These are phyloP conservation scores for Hericium erinaceus DNA, from an alignment of 768 basidiomycete species.

Conservation along the genomic window DNA sequence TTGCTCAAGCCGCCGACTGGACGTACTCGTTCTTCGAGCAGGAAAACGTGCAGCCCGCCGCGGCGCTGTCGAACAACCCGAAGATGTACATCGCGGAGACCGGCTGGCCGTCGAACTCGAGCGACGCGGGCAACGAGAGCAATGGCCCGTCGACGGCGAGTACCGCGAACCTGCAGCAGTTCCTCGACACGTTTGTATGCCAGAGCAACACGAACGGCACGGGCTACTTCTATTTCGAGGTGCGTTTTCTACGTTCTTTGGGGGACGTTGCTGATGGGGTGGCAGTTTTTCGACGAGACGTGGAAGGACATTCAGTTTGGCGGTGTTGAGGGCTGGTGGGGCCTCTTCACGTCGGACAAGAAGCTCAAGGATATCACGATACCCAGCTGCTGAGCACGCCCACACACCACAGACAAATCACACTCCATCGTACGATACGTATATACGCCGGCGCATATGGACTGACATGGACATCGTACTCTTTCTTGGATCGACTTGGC, in stretches of 20 bases:
- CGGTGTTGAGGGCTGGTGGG: constrained; percentile 75
- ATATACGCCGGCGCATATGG: not conserved
- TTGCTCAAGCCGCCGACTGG: constrained; percentile 68
- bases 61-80: constrained; percentile 57
- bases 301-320: constrained; percentile 75
- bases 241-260: not conserved
- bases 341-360: constrained; percentile 40
- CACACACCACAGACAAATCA: not conserved
- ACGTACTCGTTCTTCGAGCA: constrained; percentile 68
- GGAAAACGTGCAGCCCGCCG: constrained; percentile 52
- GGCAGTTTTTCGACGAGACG: constrained; percentile 56
- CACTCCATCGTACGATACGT: constrained; percentile 11
- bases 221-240: constrained; percentile 81
- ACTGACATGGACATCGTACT: not conserved
- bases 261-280: not conserved
- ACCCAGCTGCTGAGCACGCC: constrained; percentile 37
- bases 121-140: constrained; percentile 43
- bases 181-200: constrained; percentile 83
- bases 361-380: constrained; percentile 65
- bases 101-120: constrained; percentile 73
- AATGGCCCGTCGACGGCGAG: constrained; percentile 66
- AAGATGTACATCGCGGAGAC: constrained; percentile 92
- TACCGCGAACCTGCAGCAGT: constrained; percentile 59
- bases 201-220: constrained; percentile 75
- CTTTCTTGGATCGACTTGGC: not conserved